Conservation (phyloP, 2,329 filamentous ascomycete species). For the Penicillium sp. region DNA sequence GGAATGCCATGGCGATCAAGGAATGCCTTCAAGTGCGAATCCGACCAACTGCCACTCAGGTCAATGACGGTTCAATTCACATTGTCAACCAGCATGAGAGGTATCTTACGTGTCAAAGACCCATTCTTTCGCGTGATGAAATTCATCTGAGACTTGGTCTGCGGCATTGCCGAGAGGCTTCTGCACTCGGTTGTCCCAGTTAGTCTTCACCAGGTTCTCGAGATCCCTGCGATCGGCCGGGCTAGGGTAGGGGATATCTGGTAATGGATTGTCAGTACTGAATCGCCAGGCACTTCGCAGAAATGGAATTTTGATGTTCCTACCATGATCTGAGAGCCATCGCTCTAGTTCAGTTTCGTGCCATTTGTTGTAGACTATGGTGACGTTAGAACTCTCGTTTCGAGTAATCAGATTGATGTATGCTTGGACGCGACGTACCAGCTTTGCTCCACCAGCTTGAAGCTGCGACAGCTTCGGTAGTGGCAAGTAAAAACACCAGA, state of each 20-base stretch:
- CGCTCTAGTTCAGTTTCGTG: constrained; percentile 96
- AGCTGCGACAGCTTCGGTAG: constrained; percentile 67
- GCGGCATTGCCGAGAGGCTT: constrained; percentile 75
- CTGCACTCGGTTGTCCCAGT: constrained; percentile 83
- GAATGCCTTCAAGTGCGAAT: constrained; percentile 92
- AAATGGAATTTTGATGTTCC: background rate
- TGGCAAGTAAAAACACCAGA: constrained; percentile 72
- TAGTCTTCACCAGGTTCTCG: constrained; percentile 83
- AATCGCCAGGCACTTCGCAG: background rate
- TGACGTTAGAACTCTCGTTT: constrained; percentile 4
- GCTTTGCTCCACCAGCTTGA: constrained; percentile 86
- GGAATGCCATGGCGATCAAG: constrained; percentile 86
- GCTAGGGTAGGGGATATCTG: constrained; percentile 81
- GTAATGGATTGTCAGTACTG: constrained; percentile 4
- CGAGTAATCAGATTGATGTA: background rate
- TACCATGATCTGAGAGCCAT: constrained; percentile 86
- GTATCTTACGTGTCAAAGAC: constrained; percentile 75
- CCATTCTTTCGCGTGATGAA: constrained; percentile 79
- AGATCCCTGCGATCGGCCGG: constrained; percentile 91
- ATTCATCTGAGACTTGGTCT: constrained; percentile 74
- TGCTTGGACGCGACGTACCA: constrained; percentile 61
- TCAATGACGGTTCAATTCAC: background rate
- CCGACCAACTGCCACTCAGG: constrained; percentile 70
- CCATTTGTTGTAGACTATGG: constrained; percentile 96
- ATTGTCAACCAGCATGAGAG: background rate